Evolutionary conservation across 73 alveolate genomes (phyloP).

Genomic region (Paramecium octaurelia): DNA sequence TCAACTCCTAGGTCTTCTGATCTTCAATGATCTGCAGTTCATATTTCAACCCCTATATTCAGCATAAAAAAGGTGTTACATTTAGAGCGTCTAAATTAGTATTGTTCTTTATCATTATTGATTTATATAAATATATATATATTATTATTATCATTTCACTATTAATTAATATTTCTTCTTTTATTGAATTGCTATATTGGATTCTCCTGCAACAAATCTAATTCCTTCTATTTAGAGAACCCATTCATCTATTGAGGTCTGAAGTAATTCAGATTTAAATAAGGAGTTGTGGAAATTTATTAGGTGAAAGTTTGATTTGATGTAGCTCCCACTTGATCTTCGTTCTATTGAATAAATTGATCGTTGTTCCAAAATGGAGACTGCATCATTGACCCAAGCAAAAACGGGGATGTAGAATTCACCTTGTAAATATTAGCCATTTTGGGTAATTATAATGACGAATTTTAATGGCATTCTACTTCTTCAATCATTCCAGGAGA

Average conservation of each 20-base stretch:
- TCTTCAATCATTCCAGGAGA: not conserved
- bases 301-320: not conserved
- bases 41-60: not conserved
- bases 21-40: not conserved
- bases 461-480: not conserved
- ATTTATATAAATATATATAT: not conserved
- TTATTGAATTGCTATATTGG: not conserved
- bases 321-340: not conserved
- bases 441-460: not conserved
- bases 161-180: constrained; percentile 37
- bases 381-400: not conserved
- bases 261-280: not conserved
- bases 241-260: not conserved
- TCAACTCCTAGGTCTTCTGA: constrained; percentile 3
- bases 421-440: not conserved
- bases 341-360: not conserved
- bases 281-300: constrained; percentile 7
- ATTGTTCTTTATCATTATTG: not conserved
- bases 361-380: not conserved
- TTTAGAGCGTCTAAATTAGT: not conserved
- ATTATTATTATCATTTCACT: not conserved
- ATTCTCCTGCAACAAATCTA: constrained; percentile 28
- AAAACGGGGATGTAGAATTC: not conserved
- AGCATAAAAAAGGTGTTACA: not conserved
- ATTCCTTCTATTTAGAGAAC: not conserved